Base-by-base conservation (phyloP, 768 basidiomycete genomes). In the Pholiota conissans region DNA sequence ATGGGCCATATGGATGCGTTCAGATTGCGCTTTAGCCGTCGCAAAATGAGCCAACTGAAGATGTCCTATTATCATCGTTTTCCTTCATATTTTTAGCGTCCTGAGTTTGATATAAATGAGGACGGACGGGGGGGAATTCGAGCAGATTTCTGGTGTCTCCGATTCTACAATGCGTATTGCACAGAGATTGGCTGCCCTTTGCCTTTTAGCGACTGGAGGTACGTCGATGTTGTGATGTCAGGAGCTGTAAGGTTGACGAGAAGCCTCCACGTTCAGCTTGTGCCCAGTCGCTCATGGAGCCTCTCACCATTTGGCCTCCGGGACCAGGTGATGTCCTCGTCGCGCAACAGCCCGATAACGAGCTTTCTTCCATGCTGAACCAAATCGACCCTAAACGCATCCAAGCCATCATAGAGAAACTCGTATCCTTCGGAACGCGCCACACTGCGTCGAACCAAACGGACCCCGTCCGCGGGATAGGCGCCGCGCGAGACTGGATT, bases 401-500 rank as follows among this genome's bases (percentile, higher is more conserved):
- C 52, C 58, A 80, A 57, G 68, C 74, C 22, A 84, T 71, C 50
- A 82, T 84, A 60, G 67, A 67, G 46, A 81, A 81, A 63, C 80
- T 84, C 32, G 79, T 79, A 47, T 79, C 81, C 20, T 83, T 84
- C 61, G 83, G 82, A 18, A 84, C 82, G 18, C 75, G 82, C 9
- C 74, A 78, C 69, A 84, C 82, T 27, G 72, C 78, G 40, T 83
- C 82, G 27, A 80, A 65, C 62, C 81, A 83, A 66, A 82, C 81
- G 5, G 77, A 83, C 62, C 79, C 82, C 16, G 64, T 67, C 9
- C 77, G 81, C 32, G 82, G 82, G 0, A 81, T 84, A 35, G 82
- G 82, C 40, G 83, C 82, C 5, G 79, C 83, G 16, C 68, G 81
- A 27, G 80, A 83, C 68, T 84, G 82, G 83, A 78, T 83, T 60